A percentile compares a stretch with the other conserved stretches of the same genome.
Evolutionary conservation across 2,329 filamentous ascomycete genomes (phyloP).

Genomic region (Ascosphaera apis): DNA sequence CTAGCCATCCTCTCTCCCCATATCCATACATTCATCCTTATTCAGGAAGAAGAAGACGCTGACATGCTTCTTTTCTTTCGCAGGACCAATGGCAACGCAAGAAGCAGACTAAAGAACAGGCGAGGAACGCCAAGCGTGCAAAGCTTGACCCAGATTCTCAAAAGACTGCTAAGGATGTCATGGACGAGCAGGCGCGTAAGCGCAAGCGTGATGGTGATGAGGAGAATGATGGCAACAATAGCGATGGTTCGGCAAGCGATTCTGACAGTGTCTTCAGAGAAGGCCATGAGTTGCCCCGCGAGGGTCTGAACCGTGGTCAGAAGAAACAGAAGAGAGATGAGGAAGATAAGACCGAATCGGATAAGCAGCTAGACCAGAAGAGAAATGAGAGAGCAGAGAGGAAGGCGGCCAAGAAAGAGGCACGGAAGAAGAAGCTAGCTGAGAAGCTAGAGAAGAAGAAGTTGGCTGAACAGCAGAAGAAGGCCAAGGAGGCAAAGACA

Average conservation of each 20-base stretch:
- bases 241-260: too few relatives aligned
- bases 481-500: slow-evolving; percentile 19
- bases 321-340: slow-evolving; percentile 31
- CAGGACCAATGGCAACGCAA: slow-evolving; percentile 88
- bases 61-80: slow-evolving; percentile 5
- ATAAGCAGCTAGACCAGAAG: slow-evolving; percentile 13
- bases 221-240: slow-evolving; percentile 20
- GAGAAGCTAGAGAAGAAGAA: slow-evolving; percentile 18
- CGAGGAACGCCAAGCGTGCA: slow-evolving; percentile 56
- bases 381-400: slow-evolving; percentile 18
- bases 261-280: slow-evolving; percentile 23
- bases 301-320: slow-evolving; percentile 33
- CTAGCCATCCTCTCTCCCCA: slow-evolving; percentile 4
- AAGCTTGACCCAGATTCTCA: slow-evolving; percentile 82
- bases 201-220: slow-evolving; percentile 49
- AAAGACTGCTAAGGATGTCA: slow-evolving; percentile 78
- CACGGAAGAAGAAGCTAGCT: slow-evolving; percentile 25
- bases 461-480: slow-evolving; percentile 11
- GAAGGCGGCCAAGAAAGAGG: slow-evolving; percentile 27
- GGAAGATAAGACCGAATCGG: slow-evolving; percentile 6
- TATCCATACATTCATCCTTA: slow-evolving; percentile 3
- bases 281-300: slow-evolving; percentile 29
- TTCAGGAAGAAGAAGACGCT: slow-evolving; percentile 4
- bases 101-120: slow-evolving; percentile 86
- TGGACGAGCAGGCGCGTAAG: slow-evolving; percentile 65